Evolutionary conservation across 352 stramenopile genomes (phyloP), one percentile per base, ranked within the genome.

Genomic region (Chrysophaeum taylorii): DNA sequence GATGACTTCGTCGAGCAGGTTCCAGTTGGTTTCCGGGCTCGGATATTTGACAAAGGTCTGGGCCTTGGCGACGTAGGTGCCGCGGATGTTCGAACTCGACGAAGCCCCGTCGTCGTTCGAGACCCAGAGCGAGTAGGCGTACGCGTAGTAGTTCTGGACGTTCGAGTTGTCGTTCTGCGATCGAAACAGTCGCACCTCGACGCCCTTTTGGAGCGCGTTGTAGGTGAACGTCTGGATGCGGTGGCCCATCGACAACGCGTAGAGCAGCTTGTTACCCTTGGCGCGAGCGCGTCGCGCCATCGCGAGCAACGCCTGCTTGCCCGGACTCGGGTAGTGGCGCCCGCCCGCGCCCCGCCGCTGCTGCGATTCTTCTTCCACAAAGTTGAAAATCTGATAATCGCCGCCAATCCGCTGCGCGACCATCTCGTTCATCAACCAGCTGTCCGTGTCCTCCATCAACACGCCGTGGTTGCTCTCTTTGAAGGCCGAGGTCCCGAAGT

Each of bases 181-280:
- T 18, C 42, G 80, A 70, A 87, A 89, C 36, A 78, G 68, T 64
- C 84, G 70, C 18, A 89, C 81, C 73, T 87, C 83, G 64, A 89
- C 80, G 64, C 77, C 81, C 68, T 86, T 78, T n/a, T 75, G 70
- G 38, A 43, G 77, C 23, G 78, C 64, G 61, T 69, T 33, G 36
- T 75, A 78, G 16, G 18, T 68, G 29, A 82, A 52, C 4, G 75
- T 69, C 33, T 82, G 78, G 37, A 82, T 75, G 21, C 78, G 84
- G 74, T 91, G 84, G 12, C 86, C 86, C 84, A 92, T 92, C 29
- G 79, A 88, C 41, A 92, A 62, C 52, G 81, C 89, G 70, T 85
- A 75, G 74, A 29, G 80, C 16, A 33, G 38, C 33, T 37, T 69
- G 63, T 82, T 78, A n/a, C 81, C 69, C 69, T 42, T 70, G 41